A percentile compares a stretch with the other conserved stretches of the same genome.
Conservation (phyloP, 2,329 filamentous ascomycete genomes). For the Stachybotrys echinatus region DNA sequence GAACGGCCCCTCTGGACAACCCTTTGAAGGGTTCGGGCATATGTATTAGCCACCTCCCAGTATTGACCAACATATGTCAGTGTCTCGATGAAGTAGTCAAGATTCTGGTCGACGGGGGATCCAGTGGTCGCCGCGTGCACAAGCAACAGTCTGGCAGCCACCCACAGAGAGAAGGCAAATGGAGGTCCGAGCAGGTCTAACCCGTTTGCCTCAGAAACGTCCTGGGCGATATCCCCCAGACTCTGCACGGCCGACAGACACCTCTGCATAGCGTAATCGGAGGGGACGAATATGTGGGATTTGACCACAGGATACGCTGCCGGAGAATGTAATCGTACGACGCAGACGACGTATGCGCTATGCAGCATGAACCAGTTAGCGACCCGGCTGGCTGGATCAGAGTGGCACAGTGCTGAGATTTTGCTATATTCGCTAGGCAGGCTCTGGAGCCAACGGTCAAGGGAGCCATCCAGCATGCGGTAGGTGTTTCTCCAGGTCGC, state of each 20-base stretch:
- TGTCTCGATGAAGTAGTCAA: slow-evolving; percentile 39
- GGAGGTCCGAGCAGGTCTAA: slow-evolving; percentile 36
- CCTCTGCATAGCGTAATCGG: slow-evolving; percentile 38
- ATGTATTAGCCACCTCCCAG: slow-evolving; percentile 38
- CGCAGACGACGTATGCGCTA: slow-evolving; percentile 37
- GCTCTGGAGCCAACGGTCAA: slow-evolving; percentile 36
- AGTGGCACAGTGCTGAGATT: slow-evolving; percentile 39
- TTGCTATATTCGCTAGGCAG: slow-evolving; percentile 38
- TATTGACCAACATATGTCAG: slow-evolving; percentile 34
- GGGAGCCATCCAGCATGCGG: slow-evolving; percentile 29
- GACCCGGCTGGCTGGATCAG: slow-evolving; percentile 37
- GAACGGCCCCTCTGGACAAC: slow-evolving; percentile 30
- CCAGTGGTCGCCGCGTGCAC: slow-evolving; percentile 35
- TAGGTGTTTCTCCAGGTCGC: slow-evolving; percentile 35
- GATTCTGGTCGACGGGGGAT: slow-evolving; percentile 28
- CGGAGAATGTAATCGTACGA: slow-evolving; percentile 37
- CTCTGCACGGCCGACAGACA: slow-evolving; percentile 39
- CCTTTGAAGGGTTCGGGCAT: slow-evolving; percentile 33
- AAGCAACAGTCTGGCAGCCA: slow-evolving; percentile 32
- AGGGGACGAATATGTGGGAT: slow-evolving; percentile 36
- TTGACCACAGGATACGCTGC: slow-evolving; percentile 35
- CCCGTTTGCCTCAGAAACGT: slow-evolving; percentile 37
- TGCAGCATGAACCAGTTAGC: slow-evolving; percentile 43
- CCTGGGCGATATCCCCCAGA: slow-evolving; percentile 34
- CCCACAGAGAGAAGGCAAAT: slow-evolving; percentile 39